Percentiles rank a stretch among this genome's conserved stretches.
Conservation (phyloP, 129 eudicot genomes). For the Kitagawia praeruptora region DNA sequence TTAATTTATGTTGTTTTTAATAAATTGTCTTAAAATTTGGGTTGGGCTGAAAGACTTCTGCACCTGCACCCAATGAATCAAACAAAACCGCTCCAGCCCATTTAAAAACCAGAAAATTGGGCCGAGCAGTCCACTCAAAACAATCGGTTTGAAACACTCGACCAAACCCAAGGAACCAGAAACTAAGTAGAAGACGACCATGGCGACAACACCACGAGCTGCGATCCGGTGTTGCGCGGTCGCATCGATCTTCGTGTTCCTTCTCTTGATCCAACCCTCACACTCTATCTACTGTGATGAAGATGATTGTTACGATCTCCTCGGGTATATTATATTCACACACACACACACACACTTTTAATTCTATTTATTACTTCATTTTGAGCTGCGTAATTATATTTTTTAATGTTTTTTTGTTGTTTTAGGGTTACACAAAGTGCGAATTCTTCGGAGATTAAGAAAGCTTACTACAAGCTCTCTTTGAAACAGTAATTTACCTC, state of each 20-base stretch:
- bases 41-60: too few relatives aligned
- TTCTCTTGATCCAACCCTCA: conserved; percentile 57
- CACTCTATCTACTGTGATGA: conserved; percentile 87
- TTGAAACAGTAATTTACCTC: conserved; percentile 61
- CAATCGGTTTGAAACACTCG: background rate
- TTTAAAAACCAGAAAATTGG: background rate
- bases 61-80: too few relatives aligned
- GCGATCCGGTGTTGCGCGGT: conserved; percentile 45
- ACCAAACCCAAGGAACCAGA: background rate
- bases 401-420: background rate
- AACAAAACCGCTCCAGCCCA: background rate
- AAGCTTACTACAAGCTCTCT: conserved; percentile 94
- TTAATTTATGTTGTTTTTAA: too few relatives aligned
- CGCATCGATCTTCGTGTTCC: conserved; percentile 28
- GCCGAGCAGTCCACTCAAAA: background rate
- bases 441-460: conserved; percentile 84
- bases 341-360: background rate
- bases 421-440: conserved; percentile 77
- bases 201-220: conserved; percentile 40
- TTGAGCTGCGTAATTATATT: background rate
- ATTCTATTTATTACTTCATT: background rate
- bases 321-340: conserved; percentile 37
- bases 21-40: too few relatives aligned
- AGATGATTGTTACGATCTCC: conserved; percentile 97
- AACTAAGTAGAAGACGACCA: conserved; percentile 1